phyloP scores from a whole-genome alignment of 108 stramenopile genomes.

The Nitzschia sp. region DNA sequence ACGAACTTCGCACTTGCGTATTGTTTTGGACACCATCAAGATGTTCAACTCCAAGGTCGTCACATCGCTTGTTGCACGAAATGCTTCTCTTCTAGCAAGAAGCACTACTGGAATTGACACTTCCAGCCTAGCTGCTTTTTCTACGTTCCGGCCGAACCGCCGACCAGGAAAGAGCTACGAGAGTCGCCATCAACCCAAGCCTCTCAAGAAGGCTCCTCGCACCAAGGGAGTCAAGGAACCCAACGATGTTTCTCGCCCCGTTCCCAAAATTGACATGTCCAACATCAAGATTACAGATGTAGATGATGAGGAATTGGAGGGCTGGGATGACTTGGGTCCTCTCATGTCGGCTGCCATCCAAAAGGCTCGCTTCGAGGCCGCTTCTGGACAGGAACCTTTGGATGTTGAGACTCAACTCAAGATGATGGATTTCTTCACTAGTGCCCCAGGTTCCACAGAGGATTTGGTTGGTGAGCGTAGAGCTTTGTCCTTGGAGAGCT shows the following conservation, averaged over 20 bases:
- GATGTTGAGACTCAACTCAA: conserved; percentile 56
- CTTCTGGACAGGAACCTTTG: background rate
- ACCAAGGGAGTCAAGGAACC: conserved; percentile 30
- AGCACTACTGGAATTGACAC: too few relatives aligned
- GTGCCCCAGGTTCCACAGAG: conserved; percentile 69
- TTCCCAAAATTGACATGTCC: conserved; percentile 34
- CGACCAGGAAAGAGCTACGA: conserved; percentile 11
- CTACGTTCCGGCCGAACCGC: conserved; percentile 9
- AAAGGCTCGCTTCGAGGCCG: conserved; percentile 6
- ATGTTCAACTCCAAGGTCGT: too few relatives aligned
- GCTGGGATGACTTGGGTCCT: conserved; percentile 22
- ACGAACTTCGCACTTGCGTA: too few relatives aligned
- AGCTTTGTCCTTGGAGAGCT: conserved; percentile 35
- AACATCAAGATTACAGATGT: conserved; percentile 27
- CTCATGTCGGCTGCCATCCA: conserved; percentile 23
- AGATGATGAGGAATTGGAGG: conserved; percentile 23
- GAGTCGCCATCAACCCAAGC: conserved; percentile 6
- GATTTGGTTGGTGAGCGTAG: conserved; percentile 63
- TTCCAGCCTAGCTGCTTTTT: background rate
- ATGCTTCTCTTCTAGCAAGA: too few relatives aligned
- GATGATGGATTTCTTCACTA: conserved; percentile 66
- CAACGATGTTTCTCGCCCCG: conserved; percentile 18
- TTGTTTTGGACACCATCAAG: too few relatives aligned
- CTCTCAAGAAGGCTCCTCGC: background rate
- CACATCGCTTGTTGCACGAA: too few relatives aligned